These are phyloP conservation scores for Paramecium pentaurelia DNA, from an alignment of 73 alveolate species.

Conservation along the genomic window DNA sequence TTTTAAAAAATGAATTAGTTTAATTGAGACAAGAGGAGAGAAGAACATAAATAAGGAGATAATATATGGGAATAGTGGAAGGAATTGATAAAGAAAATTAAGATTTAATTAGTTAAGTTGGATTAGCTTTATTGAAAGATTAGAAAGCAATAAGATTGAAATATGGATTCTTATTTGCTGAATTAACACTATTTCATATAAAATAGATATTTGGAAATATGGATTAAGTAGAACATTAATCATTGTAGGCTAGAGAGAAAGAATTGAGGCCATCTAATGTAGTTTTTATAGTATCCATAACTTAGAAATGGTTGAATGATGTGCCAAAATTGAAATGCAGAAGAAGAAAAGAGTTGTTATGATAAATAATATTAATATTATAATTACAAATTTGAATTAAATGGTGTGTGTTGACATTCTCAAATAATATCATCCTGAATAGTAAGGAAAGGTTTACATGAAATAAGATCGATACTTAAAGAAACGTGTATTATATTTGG, in stretches of 20 bases:
- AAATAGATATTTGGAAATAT: background rate
- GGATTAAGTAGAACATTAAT: slow-evolving; percentile 1
- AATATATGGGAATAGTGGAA: slow-evolving; percentile 16
- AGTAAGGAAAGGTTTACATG: slow-evolving; percentile 31
- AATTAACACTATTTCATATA: background rate
- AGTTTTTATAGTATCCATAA: background rate
- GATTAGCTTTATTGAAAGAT: background rate
- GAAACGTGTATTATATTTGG: background rate
- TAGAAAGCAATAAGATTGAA: background rate
- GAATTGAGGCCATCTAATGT: background rate
- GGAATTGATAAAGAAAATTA: slow-evolving; percentile 6
- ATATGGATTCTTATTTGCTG: background rate
- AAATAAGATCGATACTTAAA: slow-evolving; percentile 3
- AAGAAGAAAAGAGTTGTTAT: slow-evolving; percentile 18
- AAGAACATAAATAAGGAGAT: background rate
- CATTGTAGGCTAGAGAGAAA: background rate
- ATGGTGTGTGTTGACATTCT: background rate
- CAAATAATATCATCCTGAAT: background rate
- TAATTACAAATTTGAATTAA: background rate
- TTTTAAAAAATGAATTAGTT: background rate
- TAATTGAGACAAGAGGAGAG: background rate
- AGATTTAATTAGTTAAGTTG: background rate
- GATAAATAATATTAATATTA: background rate
- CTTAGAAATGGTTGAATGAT: background rate
- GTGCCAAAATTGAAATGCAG: slow-evolving; percentile 40